A percentile compares a stretch with the other conserved stretches of the same genome.
These are phyloP conservation scores for Penicillium sp. DNA, from an alignment of 2,329 filamentous ascomycete genomes.

Conservation along the genomic window DNA sequence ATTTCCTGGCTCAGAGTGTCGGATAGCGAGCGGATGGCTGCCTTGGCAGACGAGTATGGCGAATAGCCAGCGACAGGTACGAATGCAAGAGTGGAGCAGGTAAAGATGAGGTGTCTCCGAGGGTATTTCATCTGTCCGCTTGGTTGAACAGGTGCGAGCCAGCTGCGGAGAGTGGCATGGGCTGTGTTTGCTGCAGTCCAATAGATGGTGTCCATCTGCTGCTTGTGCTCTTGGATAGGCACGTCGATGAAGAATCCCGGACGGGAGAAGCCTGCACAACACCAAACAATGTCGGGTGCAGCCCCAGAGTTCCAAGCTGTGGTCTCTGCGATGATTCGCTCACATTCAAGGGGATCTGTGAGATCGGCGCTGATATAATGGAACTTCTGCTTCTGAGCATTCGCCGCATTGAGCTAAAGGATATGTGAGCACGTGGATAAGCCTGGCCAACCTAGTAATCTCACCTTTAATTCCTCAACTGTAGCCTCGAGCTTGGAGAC, in stretches of 20 bases:
- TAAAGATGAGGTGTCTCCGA: constrained; percentile 80
- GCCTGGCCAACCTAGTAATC: constrained; percentile 12
- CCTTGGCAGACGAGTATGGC: constrained; percentile 82
- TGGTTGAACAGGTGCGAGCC: constrained; percentile 57
- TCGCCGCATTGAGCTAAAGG: constrained; percentile 63
- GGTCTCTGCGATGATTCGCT: constrained; percentile 69
- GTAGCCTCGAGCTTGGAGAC: constrained; percentile 72
- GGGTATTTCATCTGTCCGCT: constrained; percentile 36
- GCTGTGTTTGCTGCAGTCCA: constrained; percentile 85
- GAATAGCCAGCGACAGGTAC: constrained; percentile 79
- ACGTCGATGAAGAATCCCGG: constrained; percentile 79
- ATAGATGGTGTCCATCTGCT: constrained; percentile 92
- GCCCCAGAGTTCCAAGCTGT: constrained; percentile 75
- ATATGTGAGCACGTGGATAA: constrained; percentile 20
- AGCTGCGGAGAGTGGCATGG: constrained; percentile 73
- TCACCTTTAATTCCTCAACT: constrained; percentile 65
- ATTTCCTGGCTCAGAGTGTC: constrained; percentile 85
- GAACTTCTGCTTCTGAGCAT: constrained; percentile 72
- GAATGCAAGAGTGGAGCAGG: constrained; percentile 74
- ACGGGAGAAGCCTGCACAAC: constrained; percentile 73
- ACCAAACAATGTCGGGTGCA: constrained; percentile 86
- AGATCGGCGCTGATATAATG: constrained; percentile 83
- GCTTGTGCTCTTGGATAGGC: constrained; percentile 64
- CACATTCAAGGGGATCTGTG: constrained; percentile 68
- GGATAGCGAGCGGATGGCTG: constrained; percentile 77